Evolutionary conservation across 495 filamentous ascomycete genomes (phyloP).

Genomic region (Sphaerosporella brunnea): DNA sequence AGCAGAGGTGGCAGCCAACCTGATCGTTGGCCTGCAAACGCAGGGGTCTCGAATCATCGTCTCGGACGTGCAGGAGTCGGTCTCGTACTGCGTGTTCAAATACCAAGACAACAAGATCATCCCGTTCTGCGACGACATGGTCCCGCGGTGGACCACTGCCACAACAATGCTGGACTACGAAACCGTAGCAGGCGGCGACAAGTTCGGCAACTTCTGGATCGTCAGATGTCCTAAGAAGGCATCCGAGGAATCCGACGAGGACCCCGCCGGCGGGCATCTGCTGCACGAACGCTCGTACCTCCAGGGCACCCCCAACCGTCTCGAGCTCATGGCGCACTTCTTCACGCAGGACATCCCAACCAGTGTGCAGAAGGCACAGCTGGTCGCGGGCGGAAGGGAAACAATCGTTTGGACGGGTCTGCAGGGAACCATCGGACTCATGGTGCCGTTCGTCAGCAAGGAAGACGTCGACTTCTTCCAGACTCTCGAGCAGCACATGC

Average conservation of each 20-base stretch:
- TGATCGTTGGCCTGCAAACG: constrained; percentile 73
- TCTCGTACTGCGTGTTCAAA: constrained; percentile 88
- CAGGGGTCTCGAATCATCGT: constrained; percentile 85
- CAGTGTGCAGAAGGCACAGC: constrained; percentile 68
- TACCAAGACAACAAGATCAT: constrained; percentile 77
- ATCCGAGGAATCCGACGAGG: constrained; percentile 79
- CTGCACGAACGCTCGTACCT: constrained; percentile 76
- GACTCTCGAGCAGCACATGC: constrained; percentile 69
- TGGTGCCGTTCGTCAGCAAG: constrained; percentile 74
- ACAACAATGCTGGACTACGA: constrained; percentile 95
- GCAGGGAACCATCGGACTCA: constrained; percentile 79
- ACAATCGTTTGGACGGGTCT: constrained; percentile 86
- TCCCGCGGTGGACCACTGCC: constrained; percentile 74
- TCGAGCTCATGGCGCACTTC: constrained; percentile 70
- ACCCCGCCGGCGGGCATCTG: constrained; percentile 74
- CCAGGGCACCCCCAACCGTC: constrained; percentile 67
- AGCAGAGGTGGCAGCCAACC: constrained; percentile 56
- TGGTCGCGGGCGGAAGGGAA: constrained; percentile 82
- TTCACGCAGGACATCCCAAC: constrained; percentile 86
- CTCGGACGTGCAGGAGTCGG: constrained; percentile 75
- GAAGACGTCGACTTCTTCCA: constrained; percentile 98
- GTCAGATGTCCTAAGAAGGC: constrained; percentile 72
- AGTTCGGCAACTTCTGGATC: constrained; percentile 93
- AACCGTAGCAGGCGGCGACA: constrained; percentile 85
- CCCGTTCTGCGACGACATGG: constrained; percentile 75